Conservation (phyloP, 106 monocot genomes). For the Dactylorhiza incarnata region DNA sequence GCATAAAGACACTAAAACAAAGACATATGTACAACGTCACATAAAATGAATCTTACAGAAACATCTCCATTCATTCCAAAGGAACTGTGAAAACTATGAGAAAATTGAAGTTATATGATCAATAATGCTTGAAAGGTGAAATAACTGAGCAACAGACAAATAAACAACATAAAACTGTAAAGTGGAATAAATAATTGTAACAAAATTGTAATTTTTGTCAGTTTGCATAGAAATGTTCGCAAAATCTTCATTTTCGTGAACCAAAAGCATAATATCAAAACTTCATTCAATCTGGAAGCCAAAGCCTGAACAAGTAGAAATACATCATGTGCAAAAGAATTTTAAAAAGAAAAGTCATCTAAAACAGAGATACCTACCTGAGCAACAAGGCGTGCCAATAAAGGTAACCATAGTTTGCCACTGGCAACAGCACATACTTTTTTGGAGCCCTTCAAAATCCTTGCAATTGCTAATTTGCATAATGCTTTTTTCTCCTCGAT, state of each 20-base stretch:
- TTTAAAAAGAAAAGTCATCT: not conserved
- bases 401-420: conserved; percentile 34
- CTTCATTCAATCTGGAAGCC: too few relatives aligned
- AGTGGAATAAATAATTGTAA: not conserved
- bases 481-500: conserved; percentile 47
- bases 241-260: not conserved
- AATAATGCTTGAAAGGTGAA: not conserved
- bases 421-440: conserved; percentile 19
- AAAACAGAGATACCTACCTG: conserved; percentile 38
- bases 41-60: not conserved
- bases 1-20: not conserved
- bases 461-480: conserved; percentile 34
- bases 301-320: too few relatives aligned
- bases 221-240: not conserved
- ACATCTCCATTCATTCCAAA: not conserved
- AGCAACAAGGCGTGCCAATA: conserved; percentile 72
- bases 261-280: too few relatives aligned
- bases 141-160: not conserved
- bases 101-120: not conserved
- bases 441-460: conserved; percentile 51
- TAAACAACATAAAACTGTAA: not conserved
- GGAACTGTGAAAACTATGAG: not conserved
- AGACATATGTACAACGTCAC: not conserved
- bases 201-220: not conserved
- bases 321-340: not conserved